These are phyloP conservation scores for Suhomyces bolitotheri DNA, from an alignment of 1,139 yeast species.

Conservation along the genomic window DNA sequence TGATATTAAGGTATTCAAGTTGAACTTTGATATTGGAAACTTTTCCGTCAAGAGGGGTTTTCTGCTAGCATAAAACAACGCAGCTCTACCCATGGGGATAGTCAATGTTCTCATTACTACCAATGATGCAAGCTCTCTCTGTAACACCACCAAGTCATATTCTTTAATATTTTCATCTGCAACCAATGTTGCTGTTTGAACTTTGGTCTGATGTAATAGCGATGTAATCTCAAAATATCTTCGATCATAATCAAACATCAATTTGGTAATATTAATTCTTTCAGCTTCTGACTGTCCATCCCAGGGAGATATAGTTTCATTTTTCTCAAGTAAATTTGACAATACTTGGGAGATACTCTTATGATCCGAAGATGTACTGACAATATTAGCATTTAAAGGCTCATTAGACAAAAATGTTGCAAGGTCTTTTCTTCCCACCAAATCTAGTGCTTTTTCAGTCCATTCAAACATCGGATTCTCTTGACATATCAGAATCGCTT, in stretches of 20 bases:
- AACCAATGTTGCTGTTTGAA: conserved; percentile 52
- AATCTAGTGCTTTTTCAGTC: conserved; percentile 50
- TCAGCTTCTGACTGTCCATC: conserved; percentile 70
- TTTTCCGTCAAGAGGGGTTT: conserved; percentile 82
- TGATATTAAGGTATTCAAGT: conserved; percentile 63
- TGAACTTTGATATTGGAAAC: conserved; percentile 75
- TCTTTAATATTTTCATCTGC: conserved; percentile 48
- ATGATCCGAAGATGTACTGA: conserved; percentile 18
- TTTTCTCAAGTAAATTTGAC: conserved; percentile 44
- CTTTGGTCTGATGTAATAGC: conserved; percentile 67
- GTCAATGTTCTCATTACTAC: conserved; percentile 75
- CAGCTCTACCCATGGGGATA: conserved; percentile 77
- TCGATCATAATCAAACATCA: conserved; percentile 76
- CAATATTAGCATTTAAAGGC: conserved; percentile 9
- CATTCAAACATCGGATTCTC: conserved; percentile 54
- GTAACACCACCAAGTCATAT: conserved; percentile 56
- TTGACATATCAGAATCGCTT: conserved; percentile 58
- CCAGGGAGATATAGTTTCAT: conserved; percentile 56
- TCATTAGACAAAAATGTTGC: conserved; percentile 27
- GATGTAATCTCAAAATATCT: conserved; percentile 77
- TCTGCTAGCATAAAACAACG: conserved; percentile 66
- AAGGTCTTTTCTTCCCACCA: conserved; percentile 71
- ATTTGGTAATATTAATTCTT: conserved; percentile 60
- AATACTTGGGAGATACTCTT: conserved; percentile 53
- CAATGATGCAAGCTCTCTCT: conserved; percentile 62